Evolutionary conservation across 306 rosid species (phyloP).

Genomic region (Rubus parviflorus): DNA sequence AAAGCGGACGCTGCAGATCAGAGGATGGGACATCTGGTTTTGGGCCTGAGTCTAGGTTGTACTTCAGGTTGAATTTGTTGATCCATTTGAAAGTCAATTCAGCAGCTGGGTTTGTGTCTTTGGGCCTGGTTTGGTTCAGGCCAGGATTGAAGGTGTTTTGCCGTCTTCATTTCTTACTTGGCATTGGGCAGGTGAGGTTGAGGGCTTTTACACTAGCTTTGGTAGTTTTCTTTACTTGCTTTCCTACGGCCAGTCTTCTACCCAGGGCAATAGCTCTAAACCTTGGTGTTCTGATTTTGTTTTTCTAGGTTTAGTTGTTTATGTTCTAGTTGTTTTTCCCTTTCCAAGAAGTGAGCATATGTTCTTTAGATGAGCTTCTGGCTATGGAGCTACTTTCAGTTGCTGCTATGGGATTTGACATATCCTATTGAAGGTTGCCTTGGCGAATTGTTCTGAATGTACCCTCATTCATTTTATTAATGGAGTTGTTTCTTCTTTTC

Average conservation of each 20-base stretch:
- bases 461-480: too few relatives aligned
- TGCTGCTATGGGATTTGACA: neutral
- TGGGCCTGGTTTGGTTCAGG: neutral
- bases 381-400: neutral
- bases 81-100: neutral
- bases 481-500: neutral
- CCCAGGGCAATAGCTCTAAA: neutral
- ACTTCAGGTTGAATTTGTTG: neutral
- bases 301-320: neutral
- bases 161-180: neutral
- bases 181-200: neutral
- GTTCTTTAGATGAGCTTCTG: neutral
- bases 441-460: too few relatives aligned
- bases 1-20: neutral
- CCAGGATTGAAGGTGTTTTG: neutral
- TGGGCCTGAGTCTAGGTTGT: neutral
- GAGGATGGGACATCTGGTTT: neutral
- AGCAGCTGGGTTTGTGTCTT: neutral
- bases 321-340: neutral
- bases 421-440: too few relatives aligned
- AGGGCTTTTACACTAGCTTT: neutral
- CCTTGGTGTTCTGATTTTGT: neutral
- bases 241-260: neutral
- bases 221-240: neutral
- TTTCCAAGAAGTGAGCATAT: neutral